Percentiles rank a stretch among this genome's conserved stretches.
Evolutionary conservation across 768 basidiomycete species (phyloP).

Genomic region (Dendrothele bispora): DNA sequence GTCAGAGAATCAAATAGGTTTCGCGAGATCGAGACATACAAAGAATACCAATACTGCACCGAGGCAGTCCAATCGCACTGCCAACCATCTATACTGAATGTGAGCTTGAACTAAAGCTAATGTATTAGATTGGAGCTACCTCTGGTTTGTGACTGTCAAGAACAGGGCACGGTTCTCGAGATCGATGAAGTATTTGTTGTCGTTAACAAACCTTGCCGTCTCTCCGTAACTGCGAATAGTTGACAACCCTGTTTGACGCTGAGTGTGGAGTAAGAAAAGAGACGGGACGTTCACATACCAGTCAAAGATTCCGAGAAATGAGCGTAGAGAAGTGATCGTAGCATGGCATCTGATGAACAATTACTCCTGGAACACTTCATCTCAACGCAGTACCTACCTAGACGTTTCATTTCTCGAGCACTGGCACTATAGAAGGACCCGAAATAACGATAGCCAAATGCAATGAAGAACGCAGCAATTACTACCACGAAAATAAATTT

Average conservation of each 20-base stretch:
- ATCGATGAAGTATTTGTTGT: slow-evolving; percentile 69
- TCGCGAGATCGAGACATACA: slow-evolving; percentile 31
- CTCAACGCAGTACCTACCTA: slow-evolving; percentile 26
- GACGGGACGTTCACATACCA: slow-evolving; percentile 25
- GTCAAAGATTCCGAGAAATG: slow-evolving; percentile 79
- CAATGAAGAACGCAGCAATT: slow-evolving; percentile 51
- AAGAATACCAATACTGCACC: slow-evolving; percentile 60
- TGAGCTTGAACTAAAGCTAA: not conserved
- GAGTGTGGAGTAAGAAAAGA: not conserved
- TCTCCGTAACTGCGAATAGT: slow-evolving; percentile 77
- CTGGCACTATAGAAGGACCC: slow-evolving; percentile 70
- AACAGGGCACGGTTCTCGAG: slow-evolving; percentile 73
- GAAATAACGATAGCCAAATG: slow-evolving; percentile 63
- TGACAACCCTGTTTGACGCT: slow-evolving; percentile 39
- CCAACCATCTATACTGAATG: slow-evolving; percentile 52
- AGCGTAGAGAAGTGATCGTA: slow-evolving; percentile 73
- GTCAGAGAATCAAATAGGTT: not conserved
- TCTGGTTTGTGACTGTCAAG: slow-evolving; percentile 66
- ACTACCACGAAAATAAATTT: slow-evolving; percentile 34
- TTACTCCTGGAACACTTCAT: not conserved
- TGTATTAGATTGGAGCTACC: slow-evolving; percentile 27
- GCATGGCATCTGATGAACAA: slow-evolving; percentile 52
- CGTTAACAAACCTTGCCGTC: slow-evolving; percentile 55
- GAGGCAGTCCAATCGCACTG: slow-evolving; percentile 68
- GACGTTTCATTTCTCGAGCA: slow-evolving; percentile 69